phyloP scores from a whole-genome alignment of 495 filamentous ascomycete species.

The Neurospora sp. region DNA sequence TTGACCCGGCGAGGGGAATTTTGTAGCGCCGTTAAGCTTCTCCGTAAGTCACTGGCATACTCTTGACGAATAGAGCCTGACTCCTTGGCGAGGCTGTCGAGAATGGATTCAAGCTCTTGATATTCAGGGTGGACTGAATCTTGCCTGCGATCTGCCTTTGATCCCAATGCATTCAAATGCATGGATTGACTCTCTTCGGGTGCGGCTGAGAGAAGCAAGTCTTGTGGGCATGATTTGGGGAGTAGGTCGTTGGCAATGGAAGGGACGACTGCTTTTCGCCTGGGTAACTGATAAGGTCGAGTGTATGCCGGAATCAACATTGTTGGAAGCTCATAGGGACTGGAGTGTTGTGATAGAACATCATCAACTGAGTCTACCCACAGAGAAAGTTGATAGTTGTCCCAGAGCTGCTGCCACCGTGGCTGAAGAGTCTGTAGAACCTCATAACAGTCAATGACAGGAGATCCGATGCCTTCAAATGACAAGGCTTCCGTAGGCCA shows the following conservation, averaged over 20 bases:
- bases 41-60: slow-evolving; percentile 8
- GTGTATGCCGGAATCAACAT: neutral
- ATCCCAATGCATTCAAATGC: neutral
- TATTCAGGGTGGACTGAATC: neutral
- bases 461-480: neutral
- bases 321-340: neutral
- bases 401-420: neutral
- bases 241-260: neutral
- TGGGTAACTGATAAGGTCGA: neutral
- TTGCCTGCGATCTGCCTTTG: neutral
- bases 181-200: neutral
- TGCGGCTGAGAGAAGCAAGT: neutral
- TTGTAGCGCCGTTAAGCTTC: slow-evolving; percentile 13
- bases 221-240: neutral
- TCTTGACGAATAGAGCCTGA: neutral
- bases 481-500: neutral
- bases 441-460: neutral
- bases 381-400: neutral
- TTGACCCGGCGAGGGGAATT: slow-evolving; percentile 5
- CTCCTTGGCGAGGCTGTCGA: neutral
- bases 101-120: neutral
- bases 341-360: neutral
- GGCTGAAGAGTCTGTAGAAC: neutral
- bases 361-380: neutral
- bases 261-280: neutral